Evolutionary conservation across 495 filamentous ascomycete species (phyloP), one percentile per base, ranked within the genome.

Genomic region (Tuber magnatum): DNA sequence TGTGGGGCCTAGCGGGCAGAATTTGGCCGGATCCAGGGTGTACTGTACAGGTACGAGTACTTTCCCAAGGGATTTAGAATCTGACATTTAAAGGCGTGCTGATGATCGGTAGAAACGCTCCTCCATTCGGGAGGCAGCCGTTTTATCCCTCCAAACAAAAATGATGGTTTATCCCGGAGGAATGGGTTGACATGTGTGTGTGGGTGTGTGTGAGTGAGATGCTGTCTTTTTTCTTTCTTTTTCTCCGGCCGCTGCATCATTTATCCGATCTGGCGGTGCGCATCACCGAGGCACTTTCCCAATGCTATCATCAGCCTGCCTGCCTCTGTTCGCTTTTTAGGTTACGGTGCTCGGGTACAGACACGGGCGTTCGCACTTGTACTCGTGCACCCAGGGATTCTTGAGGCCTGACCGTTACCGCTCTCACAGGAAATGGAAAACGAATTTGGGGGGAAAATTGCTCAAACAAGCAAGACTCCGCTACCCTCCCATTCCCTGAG

Each of bases 101-200:
- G 28, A 35, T 16, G 28, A 65, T 35, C 12, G 14, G 16, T 65
- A 16, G 56, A 65, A 65, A 65, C 12, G 56, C 28, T 65, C 32
- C 56, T 65, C 32, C 56, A 35, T 65, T 20, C 28, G 28, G 56
- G 32, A 32, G 28, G 14, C 56, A 65, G 56, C 56, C 56, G 56
- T 70, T 68, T 73, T 41, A 68, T n/a, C 71, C 61, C 42, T 65
- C 73, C 61, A 74, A 74, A 51, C 73, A 69, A 43, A 74, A 43
- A 24, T 68, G 69, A 42, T 35, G 51, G 73, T 74, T 70, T 43
- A 71, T 74, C 77, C 77, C 77, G 77, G 40, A 78, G 71, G 68
- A 74, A 38, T 44, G 76, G 76, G 76, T 78, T 78, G 76, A 78
- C 76, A 71, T 78, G 73, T 78, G 48, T 56, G 48, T 56, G 6